These are phyloP conservation scores for Salix caprea DNA, from an alignment of 345 rosid genomes.

Conservation along the genomic window DNA sequence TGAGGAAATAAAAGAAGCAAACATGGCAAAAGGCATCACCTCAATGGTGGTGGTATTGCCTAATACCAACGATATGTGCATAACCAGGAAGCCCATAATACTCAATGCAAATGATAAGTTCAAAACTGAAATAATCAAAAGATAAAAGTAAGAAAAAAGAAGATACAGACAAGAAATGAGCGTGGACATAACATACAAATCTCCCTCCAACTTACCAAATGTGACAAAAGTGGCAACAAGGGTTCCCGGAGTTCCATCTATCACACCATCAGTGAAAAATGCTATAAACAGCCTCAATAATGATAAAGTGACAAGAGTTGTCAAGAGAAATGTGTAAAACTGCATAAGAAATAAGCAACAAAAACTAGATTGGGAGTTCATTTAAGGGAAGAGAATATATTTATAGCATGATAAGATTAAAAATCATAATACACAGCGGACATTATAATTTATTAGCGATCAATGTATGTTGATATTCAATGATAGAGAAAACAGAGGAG, in stretches of 20 bases:
- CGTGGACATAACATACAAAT: neutral
- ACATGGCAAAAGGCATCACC: constrained; percentile 11
- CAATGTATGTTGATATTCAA: neutral
- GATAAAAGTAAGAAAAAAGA: neutral
- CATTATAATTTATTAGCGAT: neutral
- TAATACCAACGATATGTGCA: constrained; percentile 26
- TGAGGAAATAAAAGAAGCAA: neutral
- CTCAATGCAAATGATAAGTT: constrained; percentile 32
- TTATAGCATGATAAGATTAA: neutral
- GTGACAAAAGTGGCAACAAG: constrained; percentile 26
- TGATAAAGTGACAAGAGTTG: constrained; percentile 25
- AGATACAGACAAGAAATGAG: neutral
- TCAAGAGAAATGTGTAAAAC: constrained; percentile 32
- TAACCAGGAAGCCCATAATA: constrained; percentile 29
- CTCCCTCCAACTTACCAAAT: constrained; percentile 18
- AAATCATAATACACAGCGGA: neutral
- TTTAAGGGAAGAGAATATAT: neutral
- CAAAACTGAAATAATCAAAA: constrained; percentile 20
- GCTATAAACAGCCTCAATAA: constrained; percentile 20
- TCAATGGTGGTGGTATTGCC: constrained; percentile 30
- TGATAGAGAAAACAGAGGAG: neutral
- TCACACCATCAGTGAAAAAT: constrained; percentile 22
- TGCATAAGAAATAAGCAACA: constrained; percentile 1
- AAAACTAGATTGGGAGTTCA: neutral
- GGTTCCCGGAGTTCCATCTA: constrained; percentile 20